Evolutionary conservation across 2,329 filamentous ascomycete genomes (phyloP), one percentile per base, ranked within the genome.

Genomic region (Colletotrichum sp.): DNA sequence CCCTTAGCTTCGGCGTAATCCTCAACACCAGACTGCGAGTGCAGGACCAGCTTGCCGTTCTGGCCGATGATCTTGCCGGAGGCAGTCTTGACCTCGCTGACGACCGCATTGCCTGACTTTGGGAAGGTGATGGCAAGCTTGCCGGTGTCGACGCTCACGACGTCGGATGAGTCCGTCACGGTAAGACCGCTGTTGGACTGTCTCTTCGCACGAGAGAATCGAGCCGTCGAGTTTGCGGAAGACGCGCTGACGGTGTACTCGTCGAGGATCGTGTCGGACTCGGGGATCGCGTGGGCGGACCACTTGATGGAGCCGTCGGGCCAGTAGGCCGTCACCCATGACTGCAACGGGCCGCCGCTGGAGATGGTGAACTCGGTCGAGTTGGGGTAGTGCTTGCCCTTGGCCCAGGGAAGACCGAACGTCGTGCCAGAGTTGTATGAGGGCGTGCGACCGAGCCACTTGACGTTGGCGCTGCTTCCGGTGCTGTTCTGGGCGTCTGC

Each of bases 231-330:
- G 44, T 66, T 79, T 44, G 49, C 77, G 60, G 63, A 67, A 3
- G 73, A 72, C 15, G 80, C 80, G 26, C 71, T 79, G 70, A 83
- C 74, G 0, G 82, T 87, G 79, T 90, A 91, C 21, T 85, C 84
- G 4, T 86, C 84, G 5, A 84, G 80, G 3, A 86, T 80, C 0
- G 78, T 79, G 3, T 87, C 85, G 1, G 85, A 86, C 7, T 83
- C 86, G 15, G 86, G 81, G 59, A 92, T 83, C 0, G 91, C 90
- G 79, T 92, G 91, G 1, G 87, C 90, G 4, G 89, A 91, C 91
- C 91, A 93, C 79, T 92, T 92, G 69, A 92, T 85, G 0, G 91
- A 91, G 30, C 89, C 89, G 81, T 93, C 91, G 2, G 88, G 86
- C 91, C 91, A 93, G 80, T 90, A 91, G 0, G 88, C 90, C 1